Base-by-base conservation (phyloP, 441 rosid genomes). In the Mallotus japonicus region DNA sequence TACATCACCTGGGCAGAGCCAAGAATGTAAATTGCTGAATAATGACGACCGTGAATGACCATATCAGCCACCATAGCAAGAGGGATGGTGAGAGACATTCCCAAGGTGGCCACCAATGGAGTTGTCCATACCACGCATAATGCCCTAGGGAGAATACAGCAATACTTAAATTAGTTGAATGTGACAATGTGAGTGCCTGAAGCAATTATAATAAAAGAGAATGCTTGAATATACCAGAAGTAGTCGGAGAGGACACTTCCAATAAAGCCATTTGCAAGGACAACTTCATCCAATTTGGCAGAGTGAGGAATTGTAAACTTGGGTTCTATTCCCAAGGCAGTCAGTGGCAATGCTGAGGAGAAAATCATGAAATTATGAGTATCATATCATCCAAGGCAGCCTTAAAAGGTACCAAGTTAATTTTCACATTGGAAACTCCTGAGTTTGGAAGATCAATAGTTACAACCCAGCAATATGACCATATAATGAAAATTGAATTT, bases 241-340 rank as follows among this genome's bases (percentile, higher is more conserved):
- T 95, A 95, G 77, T 92, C 99, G 11, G 99, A 93, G 75, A 95
- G 92, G 75, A 95, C 99, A 77, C 99, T 95, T 82, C 99, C 98
- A 47, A 95, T 71, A 17, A 95, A 83, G 73, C 99, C 97, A 55
- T 95, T 95, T 42, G 99, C 99, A 68, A 95, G 80, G 56, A 95
- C 98, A 66, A 95, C 88, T 86, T 95, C 98, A 66, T 93, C 98
- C 84, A 93, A 47, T 82, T 87, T 93, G 47, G 83, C 92, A 42
- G 97, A 91, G 82, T 88, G 99, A 56, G 99, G 99, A 80, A 95
- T 90, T 6, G 97, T 81, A 75, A 95, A 91, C 85, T 88, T 85
- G 51, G 99, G 99, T 83, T 95, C 99, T 46, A 95, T 95, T 65
- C 99, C 99, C 77, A 95, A 76, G 37, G 97, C 97, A 65, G 92